Base-by-base conservation (phyloP, 257 asterid genomes). In the Solanum sitiens region DNA sequence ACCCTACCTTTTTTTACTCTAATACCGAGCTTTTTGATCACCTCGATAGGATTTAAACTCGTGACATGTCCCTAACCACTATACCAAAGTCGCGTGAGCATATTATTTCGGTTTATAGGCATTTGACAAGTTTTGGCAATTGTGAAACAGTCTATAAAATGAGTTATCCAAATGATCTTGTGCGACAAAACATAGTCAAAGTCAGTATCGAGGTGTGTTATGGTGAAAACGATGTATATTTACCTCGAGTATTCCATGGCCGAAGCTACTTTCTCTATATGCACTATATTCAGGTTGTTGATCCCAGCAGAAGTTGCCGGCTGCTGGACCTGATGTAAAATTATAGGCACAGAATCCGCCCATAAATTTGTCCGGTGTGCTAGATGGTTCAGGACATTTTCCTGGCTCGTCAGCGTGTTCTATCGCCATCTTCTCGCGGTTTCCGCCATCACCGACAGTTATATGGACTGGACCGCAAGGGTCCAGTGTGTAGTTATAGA, bases 211-310 rank as follows among this genome's bases (percentile, higher is more conserved):
- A 56, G 65, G 35, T 67, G 73, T 67, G 73, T 67, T 53, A 11
- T 11, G 6, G 42, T 18, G 45, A 82, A 82, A 18, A 20, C 30
- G 63, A 50, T 30, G 2, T 30, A 65, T 65, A 83, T 63, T 76
- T 88, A 95, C 99, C 99, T 96, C 98, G 3, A 96, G 93, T 45
- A 94, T 94, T 73, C 99, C 99, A 88, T 96, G 99, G 87, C 99
- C 99, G 67, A 96, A 96, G 93, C 99, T 96, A 47, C 94, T 87
- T 89, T 96, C 99, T 82, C 99, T 90, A 86, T 91, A 96, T 6
- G 99, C 99, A 30, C 99, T 96, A 71, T 94, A 95, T 53, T 95
- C 98, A 75, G 99, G 99, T 84, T 96, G 99, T 44, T 87, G 92
- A 84, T 95, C 97, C 99, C 99, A 96, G 75, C 99, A 96, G 88